Evolutionary conservation across 176 grass and related monocot species (phyloP), one percentile per base, ranked within the genome.

Genomic region (Aechmea fasciata): DNA sequence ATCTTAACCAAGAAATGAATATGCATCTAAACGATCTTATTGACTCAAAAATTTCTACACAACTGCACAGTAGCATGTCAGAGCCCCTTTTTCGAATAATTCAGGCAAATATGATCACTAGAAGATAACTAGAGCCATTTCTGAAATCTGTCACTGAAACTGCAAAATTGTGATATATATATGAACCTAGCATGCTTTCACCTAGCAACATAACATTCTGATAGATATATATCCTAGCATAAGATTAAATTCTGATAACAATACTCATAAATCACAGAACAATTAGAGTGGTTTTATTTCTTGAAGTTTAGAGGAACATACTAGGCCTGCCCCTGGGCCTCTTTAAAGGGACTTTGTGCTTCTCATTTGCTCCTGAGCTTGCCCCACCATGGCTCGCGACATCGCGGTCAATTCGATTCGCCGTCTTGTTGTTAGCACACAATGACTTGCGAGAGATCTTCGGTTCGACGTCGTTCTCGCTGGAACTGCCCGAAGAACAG

Each of bases 401-500:
- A 61, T 18, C 33, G n/a, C 55, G 10, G 17, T 9, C 10, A 17
- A 22, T 22, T 19, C 13, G 20, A 19, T 18, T 3, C 11, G 20
- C 55, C 10, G 9, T 61, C 55, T 61, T 19, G 20, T 8, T 9
- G 8, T 10, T 9, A 61, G 15, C 55, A 61, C 55, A 9, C 2
- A 2, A 18, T 7, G 55, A 22, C 15, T 61, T 61, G 13, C 20
- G 55, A 61, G 15, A 10, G 7, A 18, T 14, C 6, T 1, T 14
- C 51, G 54, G 49, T 79, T 28, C 48, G 64, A 63, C 18, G 13
- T 9, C 14, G 47, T 29, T 50, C 69, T 24, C 66, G 28, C 52
- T 52, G 47, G 12, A 19, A 15, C 48, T 18, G 13, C 54, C 79
- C 80, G 17, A 69, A 67, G 11, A 76, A 75, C 70, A 18, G n/a